Evolutionary conservation across 2,329 filamentous ascomycete genomes (phyloP).

Genomic region (Phialophora macrospora): DNA sequence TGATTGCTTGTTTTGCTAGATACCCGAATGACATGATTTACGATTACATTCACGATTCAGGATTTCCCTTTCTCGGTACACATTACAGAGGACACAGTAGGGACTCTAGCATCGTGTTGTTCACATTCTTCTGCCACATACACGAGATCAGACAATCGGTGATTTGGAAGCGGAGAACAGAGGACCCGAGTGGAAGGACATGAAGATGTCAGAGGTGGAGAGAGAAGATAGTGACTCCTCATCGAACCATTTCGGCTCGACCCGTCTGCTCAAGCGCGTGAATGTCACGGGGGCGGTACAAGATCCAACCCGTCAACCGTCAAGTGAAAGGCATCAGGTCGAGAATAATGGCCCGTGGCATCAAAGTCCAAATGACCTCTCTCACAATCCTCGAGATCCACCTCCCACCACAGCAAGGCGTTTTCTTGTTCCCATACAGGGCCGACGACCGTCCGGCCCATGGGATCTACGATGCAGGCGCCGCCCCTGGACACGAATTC

Average conservation of each 20-base stretch:
- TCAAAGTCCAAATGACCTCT: constrained; percentile 81
- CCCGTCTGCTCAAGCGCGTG: no score
- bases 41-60: no score
- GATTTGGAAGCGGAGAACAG: background rate
- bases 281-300: constrained; percentile 58
- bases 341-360: constrained; percentile 81
- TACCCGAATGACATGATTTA: background rate
- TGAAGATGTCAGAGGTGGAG: no score
- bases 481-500: constrained; percentile 74
- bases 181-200: background rate
- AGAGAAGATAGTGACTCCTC: no score
- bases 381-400: constrained; percentile 87
- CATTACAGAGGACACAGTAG: no score
- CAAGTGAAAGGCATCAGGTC: constrained; percentile 68
- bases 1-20: background rate
- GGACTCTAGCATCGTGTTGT: background rate
- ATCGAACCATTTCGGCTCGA: no score
- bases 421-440: constrained; percentile 81
- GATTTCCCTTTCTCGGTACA: background rate
- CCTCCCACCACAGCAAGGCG: constrained; percentile 70
- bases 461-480: constrained; percentile 78
- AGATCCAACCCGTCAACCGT: constrained; percentile 65
- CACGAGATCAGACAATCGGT: background rate
- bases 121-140: background rate
- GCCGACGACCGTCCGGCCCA: constrained; percentile 77